A percentile compares a stretch with the other conserved stretches of the same genome.
phyloP scores from a whole-genome alignment of 78 protist species.

The Cavenderia fasciculata region DNA sequence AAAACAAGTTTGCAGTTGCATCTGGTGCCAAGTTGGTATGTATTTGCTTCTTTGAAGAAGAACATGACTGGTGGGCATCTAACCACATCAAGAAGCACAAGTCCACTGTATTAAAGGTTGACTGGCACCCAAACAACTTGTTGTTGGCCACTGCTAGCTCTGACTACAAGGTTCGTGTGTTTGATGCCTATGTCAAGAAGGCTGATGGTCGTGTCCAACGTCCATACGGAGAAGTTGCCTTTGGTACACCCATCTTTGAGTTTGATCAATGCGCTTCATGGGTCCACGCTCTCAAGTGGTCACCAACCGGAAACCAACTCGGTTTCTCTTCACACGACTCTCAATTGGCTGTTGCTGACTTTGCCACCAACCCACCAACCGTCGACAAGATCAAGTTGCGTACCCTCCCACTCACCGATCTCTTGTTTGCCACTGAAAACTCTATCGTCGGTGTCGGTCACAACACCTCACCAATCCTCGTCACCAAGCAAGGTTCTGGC shows the following conservation, averaged over 20 bases:
- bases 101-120: conserved; percentile 88
- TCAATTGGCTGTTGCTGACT: conserved; percentile 59
- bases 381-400: conserved; percentile 15
- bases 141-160: conserved; percentile 89
- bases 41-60: conserved; percentile 94
- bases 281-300: conserved; percentile 91
- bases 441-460: conserved; percentile 86
- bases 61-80: conserved; percentile 97
- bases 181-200: conserved; percentile 86
- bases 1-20: conserved; percentile 94
- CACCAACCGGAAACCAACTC: conserved; percentile 86
- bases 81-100: conserved; percentile 92
- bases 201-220: conserved; percentile 81
- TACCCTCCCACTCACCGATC: conserved; percentile 79
- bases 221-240: conserved; percentile 76
- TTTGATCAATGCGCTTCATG: conserved; percentile 79
- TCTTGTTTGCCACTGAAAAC: conserved; percentile 76
- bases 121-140: conserved; percentile 93
- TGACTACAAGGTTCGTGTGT: conserved; percentile 87
- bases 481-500: conserved; percentile 49
- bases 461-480: conserved; percentile 82
- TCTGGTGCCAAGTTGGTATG: conserved; percentile 90
- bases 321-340: conserved; percentile 87
- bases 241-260: conserved; percentile 67
- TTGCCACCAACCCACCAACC: conserved; percentile 47